Percentiles rank a stretch among this genome's conserved stretches.
These are phyloP conservation scores for Terana coerulea DNA, from an alignment of 768 basidiomycete species.

Conservation along the genomic window DNA sequence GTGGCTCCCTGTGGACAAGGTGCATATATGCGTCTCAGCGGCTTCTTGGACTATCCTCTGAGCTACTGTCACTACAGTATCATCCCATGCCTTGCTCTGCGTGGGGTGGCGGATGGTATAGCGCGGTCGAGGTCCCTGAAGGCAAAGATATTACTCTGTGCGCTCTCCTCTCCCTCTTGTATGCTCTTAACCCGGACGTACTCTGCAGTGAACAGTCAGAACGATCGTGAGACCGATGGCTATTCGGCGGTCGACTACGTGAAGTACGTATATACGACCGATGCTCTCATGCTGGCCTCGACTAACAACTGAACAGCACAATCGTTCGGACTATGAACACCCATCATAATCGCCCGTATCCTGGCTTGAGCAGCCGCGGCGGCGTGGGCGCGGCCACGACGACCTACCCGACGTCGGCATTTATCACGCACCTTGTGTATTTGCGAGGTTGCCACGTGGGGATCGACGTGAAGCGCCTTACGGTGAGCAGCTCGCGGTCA, in stretches of 20 bases:
- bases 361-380: background rate
- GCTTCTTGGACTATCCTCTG: background rate
- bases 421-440: constrained; percentile 83
- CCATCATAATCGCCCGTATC: constrained; percentile 43
- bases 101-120: constrained; percentile 74
- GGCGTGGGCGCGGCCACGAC: constrained; percentile 59
- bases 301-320: constrained; percentile 39
- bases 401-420: constrained; percentile 71
- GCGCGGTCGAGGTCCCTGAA: constrained; percentile 66
- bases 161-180: background rate
- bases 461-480: constrained; percentile 59
- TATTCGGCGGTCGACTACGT: constrained; percentile 87
- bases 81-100: constrained; percentile 86
- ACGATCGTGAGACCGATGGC: constrained; percentile 87
- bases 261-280: constrained; percentile 37
- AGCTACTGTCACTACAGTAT: constrained; percentile 44
- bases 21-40: constrained; percentile 22
- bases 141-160: constrained; percentile 83
- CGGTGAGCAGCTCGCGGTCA: constrained; percentile 40
- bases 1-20: constrained; percentile 96
- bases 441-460: constrained; percentile 57
- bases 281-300: constrained; percentile 7
- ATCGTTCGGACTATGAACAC: constrained; percentile 69
- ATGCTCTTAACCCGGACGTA: background rate
- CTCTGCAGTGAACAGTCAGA: constrained; percentile 71